A percentile compares a stretch with the other conserved stretches of the same genome.
Evolutionary conservation across 164 flowering plant genomes (phyloP).

Genomic region (Litsea cubeba): DNA sequence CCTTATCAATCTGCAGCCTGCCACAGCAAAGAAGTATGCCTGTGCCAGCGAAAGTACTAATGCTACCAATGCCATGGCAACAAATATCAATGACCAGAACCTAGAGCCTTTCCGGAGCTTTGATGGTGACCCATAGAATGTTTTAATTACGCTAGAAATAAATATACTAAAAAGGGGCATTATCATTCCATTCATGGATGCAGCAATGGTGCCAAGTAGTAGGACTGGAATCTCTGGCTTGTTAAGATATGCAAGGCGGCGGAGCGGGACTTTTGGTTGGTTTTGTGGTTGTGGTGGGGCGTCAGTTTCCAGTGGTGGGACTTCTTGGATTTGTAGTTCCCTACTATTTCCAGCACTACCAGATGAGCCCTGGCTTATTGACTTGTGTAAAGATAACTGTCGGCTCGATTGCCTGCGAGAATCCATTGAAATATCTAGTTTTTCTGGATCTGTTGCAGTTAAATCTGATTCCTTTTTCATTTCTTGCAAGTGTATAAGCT

Average conservation of each 20-base stretch:
- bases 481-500: conserved; percentile 45
- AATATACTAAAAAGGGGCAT: conserved; percentile 34
- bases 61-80: conserved; percentile 21
- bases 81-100: conserved; percentile 37
- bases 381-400: conserved; percentile 16
- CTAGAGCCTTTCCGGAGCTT: conserved; percentile 31
- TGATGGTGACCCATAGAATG: conserved; percentile 26
- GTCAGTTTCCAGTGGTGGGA: not conserved
- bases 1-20: conserved; percentile 18
- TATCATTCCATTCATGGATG: conserved; percentile 32
- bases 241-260: conserved; percentile 39
- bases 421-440: conserved; percentile 11
- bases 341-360: conserved; percentile 23
- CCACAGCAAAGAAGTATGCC: conserved; percentile 25
- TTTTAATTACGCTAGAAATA: conserved; percentile 26
- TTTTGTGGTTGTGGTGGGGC: not conserved
- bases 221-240: conserved; percentile 41
- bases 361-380: conserved; percentile 28
- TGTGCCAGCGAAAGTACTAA: conserved; percentile 11
- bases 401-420: conserved; percentile 19
- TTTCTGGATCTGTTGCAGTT: conserved; percentile 11
- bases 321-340: conserved; percentile 13
- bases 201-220: conserved; percentile 31
- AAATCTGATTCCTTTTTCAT: conserved; percentile 17
- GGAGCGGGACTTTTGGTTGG: conserved; percentile 21